phyloP scores from a whole-genome alignment of 306 rosid species.

The Casuarina cunninghamiana region DNA sequence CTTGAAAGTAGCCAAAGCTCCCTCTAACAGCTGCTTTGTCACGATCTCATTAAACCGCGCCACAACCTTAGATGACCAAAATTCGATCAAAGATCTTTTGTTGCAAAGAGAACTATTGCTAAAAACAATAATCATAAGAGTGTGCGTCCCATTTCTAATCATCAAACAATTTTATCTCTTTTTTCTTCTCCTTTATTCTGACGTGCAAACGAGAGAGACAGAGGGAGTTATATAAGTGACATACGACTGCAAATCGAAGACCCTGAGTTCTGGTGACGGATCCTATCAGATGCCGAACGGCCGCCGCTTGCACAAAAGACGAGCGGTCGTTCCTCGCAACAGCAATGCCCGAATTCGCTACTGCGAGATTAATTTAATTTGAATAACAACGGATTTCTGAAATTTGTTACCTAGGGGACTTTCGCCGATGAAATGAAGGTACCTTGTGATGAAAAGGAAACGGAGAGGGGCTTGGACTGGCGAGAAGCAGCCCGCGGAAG shows the following conservation, averaged over 20 bases:
- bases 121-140: conserved; percentile 1
- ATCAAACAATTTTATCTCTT: neutral
- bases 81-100: conserved; percentile 2
- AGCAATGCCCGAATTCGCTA: conserved; percentile 19
- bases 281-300: conserved; percentile 80
- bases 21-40: conserved; percentile 81
- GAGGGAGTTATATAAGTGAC: conserved; percentile 3
- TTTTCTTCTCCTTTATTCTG: too few species aligned
- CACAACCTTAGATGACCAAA: conserved; percentile 59
- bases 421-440: conserved; percentile 12
- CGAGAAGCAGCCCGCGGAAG: conserved; percentile 23
- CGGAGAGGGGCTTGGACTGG: conserved; percentile 19
- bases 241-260: conserved; percentile 86
- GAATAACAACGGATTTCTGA: neutral
- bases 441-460: conserved; percentile 34
- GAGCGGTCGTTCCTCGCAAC: conserved; percentile 40
- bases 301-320: conserved; percentile 53
- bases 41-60: conserved; percentile 91
- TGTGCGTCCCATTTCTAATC: neutral
- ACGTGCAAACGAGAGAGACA: too few species aligned
- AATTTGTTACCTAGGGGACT: neutral
- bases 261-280: conserved; percentile 68
- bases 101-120: conserved; percentile 1
- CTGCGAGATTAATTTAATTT: conserved; percentile 22
- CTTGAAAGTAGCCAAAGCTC: conserved; percentile 81